Evolutionary conservation across 2,329 filamentous ascomycete species (phyloP).

Genomic region (Escovopsis weberi): DNA sequence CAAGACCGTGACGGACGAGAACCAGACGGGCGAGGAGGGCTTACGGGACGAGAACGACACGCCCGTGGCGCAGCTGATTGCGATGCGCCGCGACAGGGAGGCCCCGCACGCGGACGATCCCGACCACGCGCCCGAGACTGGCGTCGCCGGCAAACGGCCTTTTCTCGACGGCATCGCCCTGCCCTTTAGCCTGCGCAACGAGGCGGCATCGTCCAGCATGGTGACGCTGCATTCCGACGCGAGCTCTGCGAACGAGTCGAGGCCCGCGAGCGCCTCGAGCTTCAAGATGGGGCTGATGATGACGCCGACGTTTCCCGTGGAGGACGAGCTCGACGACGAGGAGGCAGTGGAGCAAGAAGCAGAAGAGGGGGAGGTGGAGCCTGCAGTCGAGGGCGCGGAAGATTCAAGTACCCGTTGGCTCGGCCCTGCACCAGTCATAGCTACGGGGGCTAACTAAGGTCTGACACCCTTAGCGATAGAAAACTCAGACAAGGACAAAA

Average conservation of each 20-base stretch:
- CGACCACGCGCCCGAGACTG: slow-evolving; percentile 29
- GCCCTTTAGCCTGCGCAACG: slow-evolving; percentile 54
- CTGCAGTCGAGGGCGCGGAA: too few relatives aligned
- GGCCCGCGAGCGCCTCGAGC: slow-evolving; percentile 18
- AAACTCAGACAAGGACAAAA: too few relatives aligned
- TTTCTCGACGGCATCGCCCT: slow-evolving; percentile 55
- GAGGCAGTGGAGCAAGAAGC: too few relatives aligned
- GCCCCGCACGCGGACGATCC: slow-evolving; percentile 27
- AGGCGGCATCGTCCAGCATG: slow-evolving; percentile 55
- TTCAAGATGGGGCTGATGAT: slow-evolving; percentile 1
- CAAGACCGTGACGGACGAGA: slow-evolving; percentile 35
- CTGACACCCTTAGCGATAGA: too few relatives aligned
- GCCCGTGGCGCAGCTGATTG: slow-evolving; percentile 28
- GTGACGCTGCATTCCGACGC: slow-evolving; percentile 41
- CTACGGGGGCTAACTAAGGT: too few relatives aligned
- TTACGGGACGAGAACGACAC: slow-evolving; percentile 24
- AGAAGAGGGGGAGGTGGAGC: too few relatives aligned
- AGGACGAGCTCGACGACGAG: too few relatives aligned
- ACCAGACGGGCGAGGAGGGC: slow-evolving; percentile 25
- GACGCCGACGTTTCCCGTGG: too few relatives aligned
- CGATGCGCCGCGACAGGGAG: slow-evolving; percentile 25
- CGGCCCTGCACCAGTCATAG: too few relatives aligned
- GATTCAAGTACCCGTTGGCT: too few relatives aligned
- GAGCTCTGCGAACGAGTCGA: slow-evolving; percentile 16
- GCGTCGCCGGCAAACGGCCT: slow-evolving; percentile 45